Base-by-base conservation (phyloP, 2,329 filamentous ascomycete genomes). In the Ophiocordyceps camponoti-saundersi region DNA sequence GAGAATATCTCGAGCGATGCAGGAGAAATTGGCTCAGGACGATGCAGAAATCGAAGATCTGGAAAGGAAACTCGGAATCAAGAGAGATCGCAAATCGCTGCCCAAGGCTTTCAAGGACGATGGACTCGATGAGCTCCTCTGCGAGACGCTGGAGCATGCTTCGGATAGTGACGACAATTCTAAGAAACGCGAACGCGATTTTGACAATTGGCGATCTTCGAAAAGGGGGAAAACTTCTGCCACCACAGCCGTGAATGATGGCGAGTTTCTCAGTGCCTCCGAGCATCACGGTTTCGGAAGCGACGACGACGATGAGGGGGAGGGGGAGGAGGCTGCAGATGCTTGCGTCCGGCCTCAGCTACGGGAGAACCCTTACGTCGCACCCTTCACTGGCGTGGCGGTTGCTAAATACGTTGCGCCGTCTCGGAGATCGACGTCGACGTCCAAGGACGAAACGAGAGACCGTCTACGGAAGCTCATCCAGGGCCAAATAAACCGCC, bases 401-500 rank as follows among this genome's bases (percentile, higher is more conserved):
- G 59, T 68, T 18, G 68, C 71, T 6, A 95, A 93, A 73, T 98
- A 98, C 56, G 73, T 95, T 3, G 90, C 92, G 1, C 92, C 90
- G 3, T 94, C 89, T 1, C 67, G 92, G 46, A 77, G 88, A 44
- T 80, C 74, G 53, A 67, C 73, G 32, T 64, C 75, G 3, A 70
- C 73, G 1, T 76, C 78, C 0, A 80, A 85, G 52, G 72, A 75
- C 1, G 84, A 93, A 59, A 68, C 74, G 41, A 68, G 84, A 44
- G 70, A 71, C 13, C 79, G 83, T 39, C 67, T 98, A 45, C 79
- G 80, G 49, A 79, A 86, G 51, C 86, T 93, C 57, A 72, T 86
- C 0, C 88, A 96, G 60, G 90, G 92, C 58, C 73, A 92, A 18
- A 74, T 98, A 58, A 98, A 98, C 62, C 82, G 90, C 58, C 71